Evolutionary conservation across 2,329 filamentous ascomycete genomes (phyloP).

Genomic region (Colletotrichum echinochloae): DNA sequence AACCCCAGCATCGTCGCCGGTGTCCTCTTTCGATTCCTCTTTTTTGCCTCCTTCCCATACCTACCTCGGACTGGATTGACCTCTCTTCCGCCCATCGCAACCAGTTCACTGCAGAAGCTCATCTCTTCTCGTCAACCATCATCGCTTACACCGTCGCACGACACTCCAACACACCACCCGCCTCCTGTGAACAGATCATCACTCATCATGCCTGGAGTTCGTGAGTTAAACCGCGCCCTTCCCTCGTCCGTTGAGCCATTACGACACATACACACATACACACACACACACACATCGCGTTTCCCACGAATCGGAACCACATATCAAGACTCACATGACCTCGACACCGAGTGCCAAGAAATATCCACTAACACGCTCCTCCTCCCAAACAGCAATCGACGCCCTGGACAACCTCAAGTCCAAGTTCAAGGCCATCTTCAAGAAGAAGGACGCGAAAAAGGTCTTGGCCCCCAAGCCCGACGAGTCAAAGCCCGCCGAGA

Average conservation of each 20-base stretch:
- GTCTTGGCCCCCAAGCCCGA: slow-evolving; percentile 45
- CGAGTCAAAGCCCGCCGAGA: slow-evolving; percentile 43
- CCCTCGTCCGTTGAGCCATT: neutral
- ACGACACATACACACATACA: too few relatives aligned
- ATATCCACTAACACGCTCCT: slow-evolving; percentile 31
- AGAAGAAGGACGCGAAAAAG: slow-evolving; percentile 58
- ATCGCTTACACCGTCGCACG: slow-evolving; percentile 5
- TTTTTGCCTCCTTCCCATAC: neutral
- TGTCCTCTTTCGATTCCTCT: slow-evolving; percentile 4
- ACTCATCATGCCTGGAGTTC: slow-evolving; percentile 65
- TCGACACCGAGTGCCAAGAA: slow-evolving; percentile 22
- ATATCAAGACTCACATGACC: neutral
- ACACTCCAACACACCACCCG: neutral
- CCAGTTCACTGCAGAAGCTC: neutral
- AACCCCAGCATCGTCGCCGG: slow-evolving; percentile 12
- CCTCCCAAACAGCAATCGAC: slow-evolving; percentile 54
- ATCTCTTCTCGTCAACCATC: neutral
- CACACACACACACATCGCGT: too few relatives aligned
- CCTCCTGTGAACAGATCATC: slow-evolving; percentile 42
- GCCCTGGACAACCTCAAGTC: slow-evolving; percentile 67
- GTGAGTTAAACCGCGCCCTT: slow-evolving; percentile 54
- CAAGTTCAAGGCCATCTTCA: slow-evolving; percentile 67
- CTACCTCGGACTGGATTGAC: neutral
- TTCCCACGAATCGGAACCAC: neutral
- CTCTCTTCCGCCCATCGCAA: neutral